Conservation (phyloP, 495 filamentous ascomycete species). For the Penicillium fimorum region DNA sequence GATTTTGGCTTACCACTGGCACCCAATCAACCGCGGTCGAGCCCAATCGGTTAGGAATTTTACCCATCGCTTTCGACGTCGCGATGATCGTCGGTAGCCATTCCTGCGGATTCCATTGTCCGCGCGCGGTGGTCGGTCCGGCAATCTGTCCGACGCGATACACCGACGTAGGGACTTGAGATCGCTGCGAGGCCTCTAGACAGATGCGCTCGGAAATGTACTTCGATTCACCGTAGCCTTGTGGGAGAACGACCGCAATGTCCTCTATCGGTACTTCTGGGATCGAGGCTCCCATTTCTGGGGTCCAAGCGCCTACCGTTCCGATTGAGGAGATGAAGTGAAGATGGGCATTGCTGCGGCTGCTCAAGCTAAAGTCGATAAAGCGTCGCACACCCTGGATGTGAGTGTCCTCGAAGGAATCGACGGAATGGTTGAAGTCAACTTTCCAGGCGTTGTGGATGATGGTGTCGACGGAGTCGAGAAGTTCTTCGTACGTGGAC, state of each 20-base stretch:
- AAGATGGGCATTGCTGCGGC: conserved; percentile 45
- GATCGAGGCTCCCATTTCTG: conserved; percentile 32
- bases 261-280: conserved; percentile 51
- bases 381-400: conserved; percentile 53
- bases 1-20: conserved; percentile 21
- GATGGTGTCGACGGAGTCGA: conserved; percentile 46
- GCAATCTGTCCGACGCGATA: conserved; percentile 60
- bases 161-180: conserved; percentile 44
- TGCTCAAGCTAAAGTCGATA: conserved; percentile 49
- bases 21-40: conserved; percentile 27
- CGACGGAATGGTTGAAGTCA: conserved; percentile 58
- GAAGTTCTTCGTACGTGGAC: conserved; percentile 40
- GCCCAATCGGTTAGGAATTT: conserved; percentile 23
- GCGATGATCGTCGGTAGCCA: conserved; percentile 40
- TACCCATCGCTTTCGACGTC: conserved; percentile 29
- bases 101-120: conserved; percentile 39
- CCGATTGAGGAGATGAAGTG: conserved; percentile 59
- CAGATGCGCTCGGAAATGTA: conserved; percentile 53
- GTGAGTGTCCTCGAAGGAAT: conserved; percentile 56
- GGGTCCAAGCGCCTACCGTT: conserved; percentile 37
- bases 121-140: conserved; percentile 39
- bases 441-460: conserved; percentile 67
- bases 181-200: conserved; percentile 39
- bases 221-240: conserved; percentile 60
- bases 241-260: conserved; percentile 28